Evolutionary conservation across 768 basidiomycete genomes (phyloP).

Genomic region (Suillus brevipes): DNA sequence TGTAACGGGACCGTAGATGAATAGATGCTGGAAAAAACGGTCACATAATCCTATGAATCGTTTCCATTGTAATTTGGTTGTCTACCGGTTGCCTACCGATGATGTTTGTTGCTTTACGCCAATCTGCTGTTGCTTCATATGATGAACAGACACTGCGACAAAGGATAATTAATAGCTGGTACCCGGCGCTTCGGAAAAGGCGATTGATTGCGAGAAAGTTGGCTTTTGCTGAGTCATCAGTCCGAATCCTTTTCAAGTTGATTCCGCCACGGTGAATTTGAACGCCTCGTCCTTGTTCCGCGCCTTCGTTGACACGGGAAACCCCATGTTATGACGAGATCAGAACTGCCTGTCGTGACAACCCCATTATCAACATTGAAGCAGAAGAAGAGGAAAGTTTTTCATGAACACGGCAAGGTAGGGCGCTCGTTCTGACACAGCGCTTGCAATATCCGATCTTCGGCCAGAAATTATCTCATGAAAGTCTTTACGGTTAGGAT

Average conservation of each 20-base stretch:
- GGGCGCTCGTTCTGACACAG: conserved; percentile 17
- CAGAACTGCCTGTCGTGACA: conserved; percentile 21
- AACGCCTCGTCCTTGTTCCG: neutral
- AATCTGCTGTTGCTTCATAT: conserved; percentile 12
- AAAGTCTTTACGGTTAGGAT: conserved; percentile 37
- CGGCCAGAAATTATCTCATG: conserved; percentile 24
- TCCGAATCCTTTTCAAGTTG: conserved; percentile 19
- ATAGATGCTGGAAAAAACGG: conserved; percentile 9
- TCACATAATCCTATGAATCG: conserved; percentile 34
- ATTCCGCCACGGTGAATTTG: conserved; percentile 18
- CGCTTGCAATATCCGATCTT: conserved; percentile 6
- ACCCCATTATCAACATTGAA: conserved; percentile 24
- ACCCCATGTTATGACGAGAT: conserved; percentile 26
- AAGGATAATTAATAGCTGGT: neutral
- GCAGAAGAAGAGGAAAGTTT: conserved; percentile 29
- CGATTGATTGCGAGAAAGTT: neutral
- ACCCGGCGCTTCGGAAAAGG: neutral
- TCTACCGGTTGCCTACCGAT: conserved; percentile 9
- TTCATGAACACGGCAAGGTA: conserved; percentile 35
- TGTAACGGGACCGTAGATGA: conserved; percentile 31
- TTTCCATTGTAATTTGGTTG: conserved; percentile 4
- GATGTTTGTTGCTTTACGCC: conserved; percentile 19
- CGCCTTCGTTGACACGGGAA: conserved; percentile 11
- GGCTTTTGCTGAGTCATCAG: conserved; percentile 23
- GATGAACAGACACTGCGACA: neutral